Percentiles rank a stretch among this genome's conserved stretches.
Evolutionary conservation across 345 rosid species (phyloP).

Genomic region (Eucalyptus rudis): DNA sequence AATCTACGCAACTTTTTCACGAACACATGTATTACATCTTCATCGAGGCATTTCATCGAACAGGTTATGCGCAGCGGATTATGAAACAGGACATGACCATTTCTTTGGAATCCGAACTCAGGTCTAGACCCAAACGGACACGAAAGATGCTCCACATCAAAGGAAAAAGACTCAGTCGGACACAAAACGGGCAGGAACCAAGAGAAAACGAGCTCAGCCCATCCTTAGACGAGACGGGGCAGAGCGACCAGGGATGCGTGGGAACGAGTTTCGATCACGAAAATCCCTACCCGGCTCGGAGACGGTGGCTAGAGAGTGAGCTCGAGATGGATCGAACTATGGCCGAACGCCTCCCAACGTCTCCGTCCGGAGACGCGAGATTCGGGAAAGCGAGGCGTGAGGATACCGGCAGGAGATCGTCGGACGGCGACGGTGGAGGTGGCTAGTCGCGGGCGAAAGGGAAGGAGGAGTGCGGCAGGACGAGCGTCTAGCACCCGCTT

Average conservation of each 20-base stretch:
- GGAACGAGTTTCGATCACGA: not conserved
- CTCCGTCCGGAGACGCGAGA: too few relatives aligned
- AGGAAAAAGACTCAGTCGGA: not conserved
- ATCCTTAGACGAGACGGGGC: not conserved
- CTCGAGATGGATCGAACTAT: too few relatives aligned
- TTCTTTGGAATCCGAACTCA: too few relatives aligned
- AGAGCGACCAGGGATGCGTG: not conserved
- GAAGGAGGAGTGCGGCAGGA: not conserved
- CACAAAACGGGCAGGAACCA: not conserved
- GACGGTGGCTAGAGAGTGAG: too few relatives aligned
- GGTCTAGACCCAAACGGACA: too few relatives aligned
- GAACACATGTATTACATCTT: not conserved
- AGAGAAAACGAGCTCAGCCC: not conserved
- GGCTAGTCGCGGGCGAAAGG: not conserved
- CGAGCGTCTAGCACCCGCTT: too few relatives aligned
- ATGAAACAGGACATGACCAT: not conserved
- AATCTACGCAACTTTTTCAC: too few relatives aligned
- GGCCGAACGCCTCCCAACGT: too few relatives aligned
- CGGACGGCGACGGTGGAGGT: not conserved
- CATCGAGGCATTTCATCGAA: not conserved
- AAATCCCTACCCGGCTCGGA: not conserved
- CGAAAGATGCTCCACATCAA: too few relatives aligned
- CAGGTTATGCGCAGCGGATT: not conserved
- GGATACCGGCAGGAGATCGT: not conserved
- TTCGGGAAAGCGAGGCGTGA: not conserved